Percentiles rank a stretch among this genome's conserved stretches.
phyloP scores from a whole-genome alignment of 2,329 filamentous ascomycete genomes.

The Fusarium coicis region DNA sequence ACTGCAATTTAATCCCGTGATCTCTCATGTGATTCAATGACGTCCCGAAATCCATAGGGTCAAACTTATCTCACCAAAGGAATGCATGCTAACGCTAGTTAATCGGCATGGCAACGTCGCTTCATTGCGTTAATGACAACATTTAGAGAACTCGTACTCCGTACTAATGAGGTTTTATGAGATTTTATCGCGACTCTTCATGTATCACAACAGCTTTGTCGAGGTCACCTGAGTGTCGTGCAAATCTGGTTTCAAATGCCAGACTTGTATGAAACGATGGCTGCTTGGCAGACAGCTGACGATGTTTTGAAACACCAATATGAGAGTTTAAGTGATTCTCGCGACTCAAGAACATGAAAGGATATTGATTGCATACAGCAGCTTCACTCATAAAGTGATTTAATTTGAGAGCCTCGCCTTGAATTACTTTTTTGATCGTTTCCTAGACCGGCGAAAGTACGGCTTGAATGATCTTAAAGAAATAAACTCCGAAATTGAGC shows the following conservation, averaged over 20 bases:
- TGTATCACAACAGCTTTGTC: not conserved
- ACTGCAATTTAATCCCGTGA: no score
- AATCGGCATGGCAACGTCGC: not conserved
- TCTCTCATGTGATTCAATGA: not conserved
- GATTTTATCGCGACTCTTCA: not conserved
- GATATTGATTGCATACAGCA: not conserved
- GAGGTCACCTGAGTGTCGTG: not conserved
- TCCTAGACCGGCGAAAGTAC: no score
- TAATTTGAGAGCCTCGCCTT: not conserved
- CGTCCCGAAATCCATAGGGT: not conserved
- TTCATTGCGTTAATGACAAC: rapidly evolving
- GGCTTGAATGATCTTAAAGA: not conserved
- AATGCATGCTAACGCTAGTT: rapidly evolving
- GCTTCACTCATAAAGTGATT: rapidly evolving
- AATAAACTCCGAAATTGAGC: not conserved
- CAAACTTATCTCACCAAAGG: rapidly evolving
- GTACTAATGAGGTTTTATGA: not conserved
- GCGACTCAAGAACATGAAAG: not conserved
- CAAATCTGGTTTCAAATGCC: not conserved
- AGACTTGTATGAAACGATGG: not conserved
- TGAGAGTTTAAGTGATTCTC: not conserved
- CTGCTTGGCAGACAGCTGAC: not conserved
- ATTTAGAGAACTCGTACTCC: no score
- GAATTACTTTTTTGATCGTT: not conserved
- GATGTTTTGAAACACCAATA: not conserved